Conservation (phyloP, 2,329 filamentous ascomycete genomes). For the Hypoxylon sp. region DNA sequence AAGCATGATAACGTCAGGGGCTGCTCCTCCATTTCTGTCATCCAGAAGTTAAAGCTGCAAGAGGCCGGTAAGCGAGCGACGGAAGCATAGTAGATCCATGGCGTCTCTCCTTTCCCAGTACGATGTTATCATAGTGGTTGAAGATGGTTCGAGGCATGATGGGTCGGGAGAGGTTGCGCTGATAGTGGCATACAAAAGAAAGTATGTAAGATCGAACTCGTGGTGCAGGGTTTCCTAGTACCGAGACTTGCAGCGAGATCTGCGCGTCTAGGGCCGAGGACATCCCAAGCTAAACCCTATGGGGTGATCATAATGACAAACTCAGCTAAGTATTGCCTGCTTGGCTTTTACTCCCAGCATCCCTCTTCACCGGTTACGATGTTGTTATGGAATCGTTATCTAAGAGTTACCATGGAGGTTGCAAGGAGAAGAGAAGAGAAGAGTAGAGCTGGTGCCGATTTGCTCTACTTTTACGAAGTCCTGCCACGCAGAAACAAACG, state of each 20-base stretch:
- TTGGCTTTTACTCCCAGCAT: no score
- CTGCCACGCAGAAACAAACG: constrained; percentile 6
- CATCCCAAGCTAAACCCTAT: constrained; percentile 19
- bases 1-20: constrained; percentile 31
- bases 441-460: no score
- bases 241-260: constrained; percentile 38
- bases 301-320: constrained; percentile 14
- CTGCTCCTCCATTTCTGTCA: constrained; percentile 26
- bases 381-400: no score
- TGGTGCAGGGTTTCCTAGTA: constrained; percentile 34
- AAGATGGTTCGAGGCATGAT: constrained; percentile 28
- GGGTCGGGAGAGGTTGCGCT: constrained; percentile 16
- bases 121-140: constrained; percentile 16
- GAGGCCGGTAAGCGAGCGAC: constrained; percentile 13
- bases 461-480: background rate
- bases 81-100: constrained; percentile 13
- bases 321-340: constrained; percentile 6
- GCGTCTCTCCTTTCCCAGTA: constrained; percentile 3
- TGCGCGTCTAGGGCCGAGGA: constrained; percentile 35
- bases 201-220: constrained; percentile 33
- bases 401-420: no score
- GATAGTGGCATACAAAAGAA: constrained; percentile 15
- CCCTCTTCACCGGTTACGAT: no score
- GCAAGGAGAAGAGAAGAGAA: background rate
- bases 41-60: constrained; percentile 22